A percentile compares a stretch with the other conserved stretches of the same genome.
Conservation (phyloP, 768 basidiomycete species). For the Boletus rex-veris region DNA sequence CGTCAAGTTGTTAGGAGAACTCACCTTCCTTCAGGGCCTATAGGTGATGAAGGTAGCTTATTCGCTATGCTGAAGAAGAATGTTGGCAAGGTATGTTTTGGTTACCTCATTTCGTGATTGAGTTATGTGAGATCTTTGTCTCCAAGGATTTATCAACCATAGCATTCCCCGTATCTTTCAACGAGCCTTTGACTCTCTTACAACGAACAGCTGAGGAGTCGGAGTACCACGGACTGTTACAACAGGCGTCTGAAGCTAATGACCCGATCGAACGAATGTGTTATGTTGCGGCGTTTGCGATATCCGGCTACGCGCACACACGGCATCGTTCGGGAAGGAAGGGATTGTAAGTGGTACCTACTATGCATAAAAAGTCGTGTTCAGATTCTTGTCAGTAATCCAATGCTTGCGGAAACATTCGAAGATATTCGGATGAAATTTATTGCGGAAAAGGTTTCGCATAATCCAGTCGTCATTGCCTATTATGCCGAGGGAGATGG, state of each 20-base stretch:
- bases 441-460: conserved; percentile 83
- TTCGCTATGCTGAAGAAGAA: conserved; percentile 85
- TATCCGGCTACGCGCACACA: conserved; percentile 82
- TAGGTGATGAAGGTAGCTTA: conserved; percentile 77
- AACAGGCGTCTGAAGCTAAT: conserved; percentile 53
- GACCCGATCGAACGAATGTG: conserved; percentile 69
- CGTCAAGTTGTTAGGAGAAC: conserved; percentile 47
- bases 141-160: conserved; percentile 76
- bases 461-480: conserved; percentile 80
- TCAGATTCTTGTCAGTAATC: conserved; percentile 55
- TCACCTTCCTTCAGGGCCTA: conserved; percentile 54
- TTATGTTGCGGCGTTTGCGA: conserved; percentile 79
- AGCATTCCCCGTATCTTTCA: conserved; percentile 84
- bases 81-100: conserved; percentile 66
- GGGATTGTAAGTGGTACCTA: conserved; percentile 63
- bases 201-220: conserved; percentile 82
- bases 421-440: conserved; percentile 80
- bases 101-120: background rate
- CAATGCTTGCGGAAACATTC: conserved; percentile 86
- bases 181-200: conserved; percentile 80
- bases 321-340: conserved; percentile 78
- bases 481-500: conserved; percentile 78
- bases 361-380: conserved; percentile 1
- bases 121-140: background rate
- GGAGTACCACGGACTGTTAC: conserved; percentile 71